Evolutionary conservation across 768 basidiomycete genomes (phyloP).

Genomic region (Auriscalpium orientale): DNA sequence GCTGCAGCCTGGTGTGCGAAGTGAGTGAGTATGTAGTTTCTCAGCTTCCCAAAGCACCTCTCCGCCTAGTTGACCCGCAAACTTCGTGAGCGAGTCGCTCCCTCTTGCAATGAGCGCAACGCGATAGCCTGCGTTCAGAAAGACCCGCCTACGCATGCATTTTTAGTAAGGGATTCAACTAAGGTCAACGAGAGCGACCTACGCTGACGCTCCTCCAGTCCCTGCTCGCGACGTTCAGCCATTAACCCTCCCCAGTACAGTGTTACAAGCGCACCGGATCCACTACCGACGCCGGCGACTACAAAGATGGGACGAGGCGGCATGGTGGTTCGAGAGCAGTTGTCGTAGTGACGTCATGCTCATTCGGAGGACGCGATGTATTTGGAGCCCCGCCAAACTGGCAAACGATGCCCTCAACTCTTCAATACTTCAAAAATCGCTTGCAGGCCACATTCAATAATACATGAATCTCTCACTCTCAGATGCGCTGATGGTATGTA

Average conservation of each 20-base stretch:
- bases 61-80: constrained; percentile 28
- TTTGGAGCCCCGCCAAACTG: no score
- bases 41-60: constrained; percentile 23
- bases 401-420: no score
- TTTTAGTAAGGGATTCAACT: not conserved
- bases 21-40: not conserved
- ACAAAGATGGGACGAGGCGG: constrained; percentile 28
- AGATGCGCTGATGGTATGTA: no score
- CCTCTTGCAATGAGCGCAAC: constrained; percentile 34
- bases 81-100: constrained; percentile 24
- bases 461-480: no score
- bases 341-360: no score
- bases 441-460: no score
- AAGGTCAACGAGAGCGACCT: constrained; percentile 8
- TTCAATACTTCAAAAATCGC: no score
- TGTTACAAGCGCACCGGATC: constrained; percentile 23
- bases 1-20: constrained; percentile 25
- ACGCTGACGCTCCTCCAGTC: constrained; percentile 35
- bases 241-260: not conserved
- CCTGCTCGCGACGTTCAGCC: constrained; percentile 17
- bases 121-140: constrained; percentile 32
- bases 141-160: constrained; percentile 23
- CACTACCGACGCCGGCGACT: constrained; percentile 34
- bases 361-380: no score
- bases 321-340: no score